Evolutionary conservation across 345 rosid species (phyloP).

Genomic region (Camelina neglecta): DNA sequence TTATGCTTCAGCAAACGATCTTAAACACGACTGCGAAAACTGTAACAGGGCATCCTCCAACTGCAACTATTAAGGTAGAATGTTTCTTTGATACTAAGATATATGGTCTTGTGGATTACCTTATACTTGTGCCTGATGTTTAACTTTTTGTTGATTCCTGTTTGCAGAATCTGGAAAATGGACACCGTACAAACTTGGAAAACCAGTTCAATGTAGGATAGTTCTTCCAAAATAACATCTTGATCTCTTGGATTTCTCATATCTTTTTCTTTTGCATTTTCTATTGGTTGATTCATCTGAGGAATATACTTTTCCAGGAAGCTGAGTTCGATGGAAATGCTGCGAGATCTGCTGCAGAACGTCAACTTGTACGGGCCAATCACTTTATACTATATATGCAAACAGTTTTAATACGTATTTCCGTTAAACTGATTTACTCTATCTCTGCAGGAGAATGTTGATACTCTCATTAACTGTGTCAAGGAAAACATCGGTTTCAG

Average conservation of each 20-base stretch:
- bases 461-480: constrained; percentile 82
- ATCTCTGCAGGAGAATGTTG: constrained; percentile 80
- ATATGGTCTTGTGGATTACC: constrained; percentile 11
- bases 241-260: constrained; percentile 25
- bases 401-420: constrained; percentile 23
- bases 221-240: constrained; percentile 29
- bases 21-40: constrained; percentile 56
- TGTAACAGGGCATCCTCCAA: constrained; percentile 61
- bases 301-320: constrained; percentile 59
- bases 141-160: constrained; percentile 10
- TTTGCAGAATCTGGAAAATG: constrained; percentile 85
- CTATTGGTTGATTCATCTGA: constrained; percentile 15
- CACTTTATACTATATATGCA: constrained; percentile 24
- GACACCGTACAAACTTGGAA: constrained; percentile 67
- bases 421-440: constrained; percentile 32
- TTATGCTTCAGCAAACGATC: constrained; percentile 79
- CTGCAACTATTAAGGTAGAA: constrained; percentile 55
- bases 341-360: constrained; percentile 73
- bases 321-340: constrained; percentile 66
- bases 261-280: constrained; percentile 12
- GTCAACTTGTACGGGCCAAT: constrained; percentile 74
- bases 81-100: constrained; percentile 23
- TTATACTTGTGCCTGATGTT: constrained; percentile 30
- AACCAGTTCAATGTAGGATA: constrained; percentile 58
- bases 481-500: constrained; percentile 74